Conservation (phyloP, 2,329 filamentous ascomycete species). For the Fusarium torreyae region DNA sequence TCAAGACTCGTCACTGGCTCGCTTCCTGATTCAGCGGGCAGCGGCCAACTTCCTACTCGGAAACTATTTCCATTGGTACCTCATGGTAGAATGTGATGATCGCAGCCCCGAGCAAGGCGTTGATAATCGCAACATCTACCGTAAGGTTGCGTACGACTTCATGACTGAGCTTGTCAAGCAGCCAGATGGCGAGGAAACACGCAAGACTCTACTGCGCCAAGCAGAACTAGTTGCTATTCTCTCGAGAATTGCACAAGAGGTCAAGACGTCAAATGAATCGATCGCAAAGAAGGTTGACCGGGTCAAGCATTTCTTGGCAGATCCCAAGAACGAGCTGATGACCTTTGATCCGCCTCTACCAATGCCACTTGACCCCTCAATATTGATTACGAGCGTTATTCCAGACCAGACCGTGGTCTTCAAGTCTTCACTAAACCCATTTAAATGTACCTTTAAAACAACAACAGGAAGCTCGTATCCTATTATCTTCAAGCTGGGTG, state of each 20-base stretch:
- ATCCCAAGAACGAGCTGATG: slow-evolving; percentile 90
- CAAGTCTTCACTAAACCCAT: slow-evolving; percentile 93
- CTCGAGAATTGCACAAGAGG: slow-evolving; percentile 89
- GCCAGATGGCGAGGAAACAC: slow-evolving; percentile 78
- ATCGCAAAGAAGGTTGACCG: slow-evolving; percentile 86
- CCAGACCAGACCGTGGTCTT: slow-evolving; percentile 92
- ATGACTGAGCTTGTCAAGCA: slow-evolving; percentile 87
- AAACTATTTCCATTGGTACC: slow-evolving; percentile 97
- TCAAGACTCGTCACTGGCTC: slow-evolving; percentile 86
- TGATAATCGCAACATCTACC: slow-evolving; percentile 87
- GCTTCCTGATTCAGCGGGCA: slow-evolving; percentile 90
- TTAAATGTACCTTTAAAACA: slow-evolving; percentile 92
- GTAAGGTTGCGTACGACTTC: slow-evolving; percentile 95
- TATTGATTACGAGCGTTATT: slow-evolving; percentile 83
- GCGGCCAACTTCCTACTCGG: slow-evolving; percentile 90
- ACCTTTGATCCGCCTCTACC: slow-evolving; percentile 88
- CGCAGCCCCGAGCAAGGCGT: slow-evolving; percentile 80
- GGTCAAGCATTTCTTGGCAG: slow-evolving; percentile 86
- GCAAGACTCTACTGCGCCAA: slow-evolving; percentile 85
- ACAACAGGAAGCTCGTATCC: slow-evolving; percentile 83
- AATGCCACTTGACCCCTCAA: slow-evolving; percentile 87
- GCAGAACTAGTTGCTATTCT: slow-evolving; percentile 91
- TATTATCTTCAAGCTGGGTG: slow-evolving; percentile 96
- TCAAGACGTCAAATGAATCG: slow-evolving; percentile 84
- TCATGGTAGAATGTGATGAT: slow-evolving; percentile 98